Percentiles rank a stretch among this genome's conserved stretches.
Evolutionary conservation across 2,329 filamentous ascomycete genomes (phyloP).

Genomic region (Xylaria sp.): DNA sequence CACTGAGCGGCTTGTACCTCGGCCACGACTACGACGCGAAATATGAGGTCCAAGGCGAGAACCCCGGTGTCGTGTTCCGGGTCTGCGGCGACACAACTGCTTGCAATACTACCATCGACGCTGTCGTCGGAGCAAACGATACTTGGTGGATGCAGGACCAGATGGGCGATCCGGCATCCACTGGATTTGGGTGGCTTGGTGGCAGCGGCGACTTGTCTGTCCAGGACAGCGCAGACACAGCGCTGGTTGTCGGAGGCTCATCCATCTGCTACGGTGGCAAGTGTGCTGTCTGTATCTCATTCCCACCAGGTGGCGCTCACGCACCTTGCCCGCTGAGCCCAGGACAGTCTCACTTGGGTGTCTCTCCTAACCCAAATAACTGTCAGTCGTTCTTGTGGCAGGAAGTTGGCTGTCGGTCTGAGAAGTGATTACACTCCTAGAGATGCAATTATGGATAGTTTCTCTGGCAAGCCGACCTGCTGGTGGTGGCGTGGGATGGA

Average conservation of each 20-base stretch:
- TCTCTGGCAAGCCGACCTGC: neutral
- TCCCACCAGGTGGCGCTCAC: conserved; percentile 32
- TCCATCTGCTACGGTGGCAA: conserved; percentile 32
- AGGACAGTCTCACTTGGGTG: conserved; percentile 31
- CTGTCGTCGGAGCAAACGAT: conserved; percentile 23
- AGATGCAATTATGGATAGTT: neutral
- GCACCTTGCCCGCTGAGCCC: conserved; percentile 30
- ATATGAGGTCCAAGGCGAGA: conserved; percentile 34
- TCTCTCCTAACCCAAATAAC: conserved; percentile 28
- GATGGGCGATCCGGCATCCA: conserved; percentile 28
- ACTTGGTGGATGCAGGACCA: conserved; percentile 35
- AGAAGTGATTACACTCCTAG: conserved; percentile 11
- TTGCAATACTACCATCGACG: conserved; percentile 22
- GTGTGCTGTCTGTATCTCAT: conserved; percentile 33
- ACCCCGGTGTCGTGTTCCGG: conserved; percentile 35
- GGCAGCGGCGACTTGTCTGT: conserved; percentile 29
- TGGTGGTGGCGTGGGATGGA: neutral
- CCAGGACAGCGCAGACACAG: conserved; percentile 17
- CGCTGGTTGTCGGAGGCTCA: conserved; percentile 28
- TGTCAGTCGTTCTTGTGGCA: conserved; percentile 34
- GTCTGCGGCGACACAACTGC: conserved; percentile 28
- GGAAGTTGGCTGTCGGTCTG: conserved; percentile 28
- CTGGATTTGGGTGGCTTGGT: conserved; percentile 36
- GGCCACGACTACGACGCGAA: conserved; percentile 34
- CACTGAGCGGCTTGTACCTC: conserved; percentile 29